Conservation (phyloP, 352 stramenopile species). For the Phytophthora pseudosyringae region DNA sequence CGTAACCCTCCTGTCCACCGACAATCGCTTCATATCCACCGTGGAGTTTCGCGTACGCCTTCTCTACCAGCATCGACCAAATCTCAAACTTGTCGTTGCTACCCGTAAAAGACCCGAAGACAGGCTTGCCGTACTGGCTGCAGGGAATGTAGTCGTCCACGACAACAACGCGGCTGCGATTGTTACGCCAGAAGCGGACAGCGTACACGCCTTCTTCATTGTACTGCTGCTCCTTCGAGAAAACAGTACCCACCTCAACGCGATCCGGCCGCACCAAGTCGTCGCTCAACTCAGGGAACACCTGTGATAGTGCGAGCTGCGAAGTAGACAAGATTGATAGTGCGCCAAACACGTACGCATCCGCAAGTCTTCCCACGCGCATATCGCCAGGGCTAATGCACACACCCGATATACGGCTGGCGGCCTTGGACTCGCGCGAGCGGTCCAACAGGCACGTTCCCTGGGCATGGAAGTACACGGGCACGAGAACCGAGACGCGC, state of each 20-base stretch:
- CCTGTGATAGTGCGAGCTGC: constrained; percentile 71
- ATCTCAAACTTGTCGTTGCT: constrained; percentile 90
- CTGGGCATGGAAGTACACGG: constrained; percentile 79
- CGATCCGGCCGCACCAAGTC: constrained; percentile 67
- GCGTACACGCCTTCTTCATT: constrained; percentile 90
- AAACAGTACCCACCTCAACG: constrained; percentile 57
- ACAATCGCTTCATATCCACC: constrained; percentile 91
- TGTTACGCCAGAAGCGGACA: constrained; percentile 86
- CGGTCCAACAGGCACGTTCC: constrained; percentile 85
- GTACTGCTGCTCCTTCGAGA: constrained; percentile 83
- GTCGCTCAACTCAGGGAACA: constrained; percentile 70
- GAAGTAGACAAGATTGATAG: constrained; percentile 86
- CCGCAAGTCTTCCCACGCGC: constrained; percentile 67
- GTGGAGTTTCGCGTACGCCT: constrained; percentile 95
- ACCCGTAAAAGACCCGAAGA: constrained; percentile 86
- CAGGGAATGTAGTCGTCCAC: constrained; percentile 89
- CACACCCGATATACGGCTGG: constrained; percentile 66
- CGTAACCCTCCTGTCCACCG: constrained; percentile 84
- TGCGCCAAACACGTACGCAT: constrained; percentile 84
- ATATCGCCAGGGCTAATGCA: constrained; percentile 71
- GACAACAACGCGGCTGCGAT: constrained; percentile 82
- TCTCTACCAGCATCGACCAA: constrained; percentile 94
- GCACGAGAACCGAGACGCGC: constrained; percentile 78
- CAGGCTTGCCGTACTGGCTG: constrained; percentile 81
- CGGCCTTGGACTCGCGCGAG: constrained; percentile 52